Percentiles rank a stretch among this genome's conserved stretches.
phyloP scores from a whole-genome alignment of 352 stramenopile genomes.

The Pythium dissotocum region DNA sequence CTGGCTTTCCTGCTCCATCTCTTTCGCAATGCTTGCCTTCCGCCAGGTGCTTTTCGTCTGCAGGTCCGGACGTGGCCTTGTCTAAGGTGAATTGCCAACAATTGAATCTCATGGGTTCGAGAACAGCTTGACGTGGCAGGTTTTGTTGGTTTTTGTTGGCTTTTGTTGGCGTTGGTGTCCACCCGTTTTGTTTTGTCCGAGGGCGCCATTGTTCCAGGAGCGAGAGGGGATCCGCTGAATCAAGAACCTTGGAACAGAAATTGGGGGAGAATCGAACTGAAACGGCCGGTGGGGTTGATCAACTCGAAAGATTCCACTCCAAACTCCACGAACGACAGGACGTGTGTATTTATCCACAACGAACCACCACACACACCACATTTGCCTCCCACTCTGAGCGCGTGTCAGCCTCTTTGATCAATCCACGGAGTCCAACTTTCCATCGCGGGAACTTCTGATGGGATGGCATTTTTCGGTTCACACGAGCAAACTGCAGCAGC shows the following conservation, averaged over 20 bases:
- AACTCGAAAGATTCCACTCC: neutral
- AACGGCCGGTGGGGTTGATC: neutral
- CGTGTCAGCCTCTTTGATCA: neutral
- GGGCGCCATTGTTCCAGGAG: too few relatives aligned
- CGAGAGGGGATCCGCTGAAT: slow-evolving; percentile 14
- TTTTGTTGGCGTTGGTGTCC: neutral
- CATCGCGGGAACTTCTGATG: neutral
- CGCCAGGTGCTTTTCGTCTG: neutral
- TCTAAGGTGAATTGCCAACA: neutral
- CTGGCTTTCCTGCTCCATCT: neutral
- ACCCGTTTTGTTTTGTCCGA: too few relatives aligned
- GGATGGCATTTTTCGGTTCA: slow-evolving; percentile 4
- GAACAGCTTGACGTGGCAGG: neutral
- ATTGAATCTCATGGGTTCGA: neutral
- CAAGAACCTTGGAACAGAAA: slow-evolving; percentile 18
- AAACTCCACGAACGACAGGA: neutral
- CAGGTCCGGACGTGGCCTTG: neutral
- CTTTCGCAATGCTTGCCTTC: neutral
- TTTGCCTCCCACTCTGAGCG: neutral
- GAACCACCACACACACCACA: neutral
- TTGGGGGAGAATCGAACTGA: neutral
- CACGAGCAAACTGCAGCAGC: neutral
- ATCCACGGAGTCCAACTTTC: neutral
- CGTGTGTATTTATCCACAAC: neutral
- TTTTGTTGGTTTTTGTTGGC: neutral